Conservation (phyloP, 129 eudicot species). For the Scalesia atractyloides region DNA sequence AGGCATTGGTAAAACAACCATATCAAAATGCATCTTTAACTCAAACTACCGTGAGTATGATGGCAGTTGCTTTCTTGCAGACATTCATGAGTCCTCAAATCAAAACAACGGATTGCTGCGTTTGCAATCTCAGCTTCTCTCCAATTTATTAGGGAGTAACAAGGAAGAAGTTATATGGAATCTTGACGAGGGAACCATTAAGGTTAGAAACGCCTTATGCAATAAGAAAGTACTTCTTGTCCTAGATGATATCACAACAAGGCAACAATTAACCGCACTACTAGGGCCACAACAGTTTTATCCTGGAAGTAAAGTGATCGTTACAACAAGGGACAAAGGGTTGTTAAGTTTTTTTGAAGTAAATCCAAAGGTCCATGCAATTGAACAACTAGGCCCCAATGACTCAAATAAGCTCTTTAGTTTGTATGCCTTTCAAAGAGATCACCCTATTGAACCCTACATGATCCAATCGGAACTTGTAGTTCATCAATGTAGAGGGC, state of each 20-base stretch:
- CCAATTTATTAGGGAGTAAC: background rate
- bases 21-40: conserved; percentile 31
- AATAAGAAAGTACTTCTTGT: conserved; percentile 13
- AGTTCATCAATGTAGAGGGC: conserved; percentile 21
- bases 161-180: conserved; percentile 4
- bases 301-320: conserved; percentile 26
- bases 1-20: conserved; percentile 42
- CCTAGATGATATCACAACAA: conserved; percentile 11
- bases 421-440: conserved; percentile 31
- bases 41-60: conserved; percentile 10
- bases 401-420: conserved; percentile 36
- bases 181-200: conserved; percentile 3
- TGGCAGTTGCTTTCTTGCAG: conserved; percentile 29
- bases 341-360: background rate
- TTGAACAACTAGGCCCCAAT: background rate
- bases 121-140: conserved; percentile 35
- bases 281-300: background rate
- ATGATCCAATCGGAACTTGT: background rate
- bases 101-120: conserved; percentile 4
- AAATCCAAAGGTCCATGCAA: background rate
- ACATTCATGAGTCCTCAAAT: conserved; percentile 21
- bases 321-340: background rate
- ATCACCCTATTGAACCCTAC: conserved; percentile 19
- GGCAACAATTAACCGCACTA: background rate
- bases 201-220: background rate